Base-by-base conservation (phyloP, 345 rosid genomes). In the Linum lewisii region DNA sequence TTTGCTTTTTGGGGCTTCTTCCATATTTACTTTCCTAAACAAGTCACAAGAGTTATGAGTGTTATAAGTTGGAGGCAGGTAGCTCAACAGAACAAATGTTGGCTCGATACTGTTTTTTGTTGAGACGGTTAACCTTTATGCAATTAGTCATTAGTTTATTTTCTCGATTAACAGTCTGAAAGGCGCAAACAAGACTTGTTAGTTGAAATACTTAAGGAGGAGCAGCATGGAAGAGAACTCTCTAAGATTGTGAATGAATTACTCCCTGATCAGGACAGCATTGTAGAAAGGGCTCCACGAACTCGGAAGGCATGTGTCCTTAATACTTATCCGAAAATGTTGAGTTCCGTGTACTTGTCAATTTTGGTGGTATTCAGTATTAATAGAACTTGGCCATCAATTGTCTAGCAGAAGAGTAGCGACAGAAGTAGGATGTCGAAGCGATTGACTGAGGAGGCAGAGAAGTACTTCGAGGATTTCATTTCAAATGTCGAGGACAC, bases 401-500 rank as follows among this genome's bases (percentile, higher is more conserved):
- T 24, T 57, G 9, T 62, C 55, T 21, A 50, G 49, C 80, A 87
- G 95, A 81, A 78, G 77, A 89, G 90, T 70, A 82, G 73, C 64
- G 97, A 87, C 75, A 82, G 82, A 70, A 81, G 66, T 51, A 83
- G 87, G 72, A 79, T 78, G 90, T 82, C 95, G 53, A 74, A 60
- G 78, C 63, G 82, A 54, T 81, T 93, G 72, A 82, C 88, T 16
- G 94, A 87, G 51, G 97, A 89, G 67, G 99, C 97, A 16, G 97
- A 87, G 69, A 85, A 81, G 73, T 89, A 77, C 71, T 77, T 93
- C 5, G 91, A 87, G 68, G 95, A 89, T 59, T 89, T 93, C 79
- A 81, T 93, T 67, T 87, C 81, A 2, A 93, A 79, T 71, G 79
- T 93, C 56, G 97, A 93, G 73, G 97, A 93, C 71, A 87, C 95